A percentile compares a stretch with the other conserved stretches of the same genome.
Conservation (phyloP, 106 monocot genomes). For the Acanthochlamys bracteata region DNA sequence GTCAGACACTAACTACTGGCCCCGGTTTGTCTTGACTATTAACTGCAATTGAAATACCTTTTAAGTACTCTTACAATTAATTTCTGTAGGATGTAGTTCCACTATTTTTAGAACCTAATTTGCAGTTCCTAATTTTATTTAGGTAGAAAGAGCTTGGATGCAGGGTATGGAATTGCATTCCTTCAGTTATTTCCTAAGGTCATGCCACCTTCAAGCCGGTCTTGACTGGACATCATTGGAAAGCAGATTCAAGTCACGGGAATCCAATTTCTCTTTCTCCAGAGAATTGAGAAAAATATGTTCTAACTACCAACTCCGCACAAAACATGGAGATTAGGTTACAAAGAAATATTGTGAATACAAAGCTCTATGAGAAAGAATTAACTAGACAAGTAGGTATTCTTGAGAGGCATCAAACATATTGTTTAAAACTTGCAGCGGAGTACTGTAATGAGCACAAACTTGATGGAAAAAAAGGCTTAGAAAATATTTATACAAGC, state of each 20-base stretch:
- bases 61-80: too few relatives aligned
- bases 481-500: conserved; percentile 15
- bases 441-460: too few relatives aligned
- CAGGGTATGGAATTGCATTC: conserved; percentile 46
- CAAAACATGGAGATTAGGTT: neutral
- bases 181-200: conserved; percentile 14
- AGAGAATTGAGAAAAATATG: conserved; percentile 11
- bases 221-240: too few relatives aligned
- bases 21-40: too few relatives aligned
- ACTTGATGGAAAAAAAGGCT: conserved; percentile 22
- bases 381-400: conserved; percentile 14
- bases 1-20: too few relatives aligned
- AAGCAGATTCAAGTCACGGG: conserved; percentile 11
- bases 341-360: neutral
- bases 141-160: too few relatives aligned
- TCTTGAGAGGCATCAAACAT: conserved; percentile 16
- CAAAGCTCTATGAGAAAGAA: conserved; percentile 16
- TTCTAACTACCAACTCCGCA: conserved; percentile 3
- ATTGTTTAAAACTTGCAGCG: neutral
- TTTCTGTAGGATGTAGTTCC: too few relatives aligned
- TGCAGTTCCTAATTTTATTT: too few relatives aligned
- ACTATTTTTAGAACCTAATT: too few relatives aligned
- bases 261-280: conserved; percentile 1
- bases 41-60: too few relatives aligned
- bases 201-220: neutral